Evolutionary conservation across 306 rosid genomes (phyloP), one percentile per base, ranked within the genome.

Genomic region (Biancaea sappan): DNA sequence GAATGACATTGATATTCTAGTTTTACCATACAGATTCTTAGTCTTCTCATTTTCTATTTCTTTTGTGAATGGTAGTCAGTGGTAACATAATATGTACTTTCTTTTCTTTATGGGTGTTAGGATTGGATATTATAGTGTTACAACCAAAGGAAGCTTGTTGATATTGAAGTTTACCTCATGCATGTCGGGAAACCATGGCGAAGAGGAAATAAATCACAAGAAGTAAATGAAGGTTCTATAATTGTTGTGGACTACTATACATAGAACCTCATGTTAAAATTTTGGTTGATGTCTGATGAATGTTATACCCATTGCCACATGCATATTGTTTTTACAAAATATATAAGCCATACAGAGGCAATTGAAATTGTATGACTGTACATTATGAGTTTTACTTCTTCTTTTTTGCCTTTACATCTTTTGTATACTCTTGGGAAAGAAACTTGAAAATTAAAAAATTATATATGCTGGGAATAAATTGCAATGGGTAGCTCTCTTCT

Each of bases 101-200:
- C 13, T 57, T 77, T 62, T 52, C 60, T 43, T 77, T 50, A 69
- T 52, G 62, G 69, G 41, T 71, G 52, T 62, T 79, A 94, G 98
- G 98, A 89, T 80, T 94, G 98, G 96, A 90, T 94, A 81, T 75
- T 78, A 70, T 90, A 88, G 66, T 94, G 98, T 82, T 81, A 88
- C 78, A 43, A 73, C 47, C 91, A 85, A 79, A 94, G 82, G 85
- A 88, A 85, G 91, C 94, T 94, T 44, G 53, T 88, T 47, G 98
- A 91, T 46, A 91, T 91, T 81, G 98, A 94, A 66, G 84, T 56
- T 74, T 87, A 87, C 79, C 85, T 94, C 25, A 84, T 89, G 85
- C 88, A 89, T 84, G 89, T 87, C 51, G 96, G 98, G 65, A 91
- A 89, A 72, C 96, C 97, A 14, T 94, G 97, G 98, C 89, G 95